Evolutionary conservation across 768 basidiomycete genomes (phyloP).

Genomic region (Coprinopsis strossmayeri): DNA sequence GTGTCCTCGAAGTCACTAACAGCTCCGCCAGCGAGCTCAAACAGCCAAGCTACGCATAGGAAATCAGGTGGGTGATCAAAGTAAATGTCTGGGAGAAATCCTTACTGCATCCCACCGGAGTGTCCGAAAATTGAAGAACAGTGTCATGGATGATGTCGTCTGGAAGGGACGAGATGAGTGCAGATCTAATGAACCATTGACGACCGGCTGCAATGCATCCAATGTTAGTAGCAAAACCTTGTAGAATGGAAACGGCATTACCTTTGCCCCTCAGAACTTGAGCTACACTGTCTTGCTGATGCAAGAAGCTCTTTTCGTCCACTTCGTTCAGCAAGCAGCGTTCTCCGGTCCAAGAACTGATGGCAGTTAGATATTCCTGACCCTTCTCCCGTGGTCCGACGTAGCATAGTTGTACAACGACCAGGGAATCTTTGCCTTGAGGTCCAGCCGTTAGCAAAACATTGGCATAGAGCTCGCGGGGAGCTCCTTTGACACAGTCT

Average conservation of each 20-base stretch:
- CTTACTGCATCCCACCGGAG: conserved; percentile 89
- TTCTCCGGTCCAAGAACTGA: conserved; percentile 88
- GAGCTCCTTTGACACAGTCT: conserved; percentile 87
- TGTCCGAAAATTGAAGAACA: conserved; percentile 71
- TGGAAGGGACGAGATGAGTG: conserved; percentile 74
- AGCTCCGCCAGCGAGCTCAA: conserved; percentile 84
- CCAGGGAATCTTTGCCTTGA: conserved; percentile 72
- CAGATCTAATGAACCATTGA: conserved; percentile 89
- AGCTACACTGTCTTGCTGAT: conserved; percentile 89
- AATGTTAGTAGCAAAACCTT: conserved; percentile 3
- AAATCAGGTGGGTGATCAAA: no score
- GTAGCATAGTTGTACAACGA: conserved; percentile 91
- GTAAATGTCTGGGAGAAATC: no score
- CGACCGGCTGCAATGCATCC: conserved; percentile 53
- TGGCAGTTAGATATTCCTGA: conserved; percentile 71
- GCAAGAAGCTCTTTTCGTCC: conserved; percentile 80
- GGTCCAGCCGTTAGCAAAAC: conserved; percentile 88
- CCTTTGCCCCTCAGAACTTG: conserved; percentile 84
- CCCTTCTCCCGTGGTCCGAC: conserved; percentile 68
- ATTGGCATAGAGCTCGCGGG: conserved; percentile 84
- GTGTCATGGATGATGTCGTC: conserved; percentile 85
- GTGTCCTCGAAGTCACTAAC: conserved; percentile 65
- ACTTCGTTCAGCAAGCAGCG: conserved; percentile 85
- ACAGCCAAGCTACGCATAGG: conserved; percentile 97
- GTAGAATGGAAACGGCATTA: conserved; percentile 16